phyloP scores from a whole-genome alignment of 2,329 filamentous ascomycete genomes.

The Curvularia sp. region DNA sequence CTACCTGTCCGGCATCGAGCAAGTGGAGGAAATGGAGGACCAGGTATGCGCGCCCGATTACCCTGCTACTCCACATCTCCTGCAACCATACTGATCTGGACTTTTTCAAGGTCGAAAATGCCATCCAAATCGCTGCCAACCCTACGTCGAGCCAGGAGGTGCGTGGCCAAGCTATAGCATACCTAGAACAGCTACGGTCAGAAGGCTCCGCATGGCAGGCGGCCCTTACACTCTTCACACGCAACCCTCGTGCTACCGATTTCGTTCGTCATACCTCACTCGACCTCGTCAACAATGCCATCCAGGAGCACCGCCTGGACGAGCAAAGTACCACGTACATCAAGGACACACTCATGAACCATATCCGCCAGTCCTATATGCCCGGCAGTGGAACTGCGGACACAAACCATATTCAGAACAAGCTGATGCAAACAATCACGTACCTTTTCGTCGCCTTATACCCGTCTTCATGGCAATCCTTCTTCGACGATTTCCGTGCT shows the following conservation, averaged over 20 bases:
- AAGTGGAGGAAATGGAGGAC: slow-evolving; percentile 50
- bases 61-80: not conserved
- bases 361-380: slow-evolving; percentile 78
- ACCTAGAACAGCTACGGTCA: slow-evolving; percentile 76
- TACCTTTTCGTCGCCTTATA: slow-evolving; percentile 92
- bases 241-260: slow-evolving; percentile 76
- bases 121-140: slow-evolving; percentile 92
- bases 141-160: slow-evolving; percentile 71
- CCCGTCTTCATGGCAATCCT: slow-evolving; percentile 82
- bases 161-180: slow-evolving; percentile 89
- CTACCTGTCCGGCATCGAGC: slow-evolving; percentile 30
- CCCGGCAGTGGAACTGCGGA: slow-evolving; percentile 68
- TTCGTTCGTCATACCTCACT: slow-evolving; percentile 88
- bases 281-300: slow-evolving; percentile 90
- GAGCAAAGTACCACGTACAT: slow-evolving; percentile 74
- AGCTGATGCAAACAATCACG: slow-evolving; percentile 93
- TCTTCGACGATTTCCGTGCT: slow-evolving; percentile 87
- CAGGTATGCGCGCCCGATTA: slow-evolving; percentile 38
- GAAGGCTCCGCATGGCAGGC: slow-evolving; percentile 90
- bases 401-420: slow-evolving; percentile 84
- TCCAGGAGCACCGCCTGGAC: slow-evolving; percentile 81
- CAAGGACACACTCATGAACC: slow-evolving; percentile 81
- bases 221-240: slow-evolving; percentile 84
- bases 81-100: not conserved
- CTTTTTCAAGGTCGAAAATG: slow-evolving; percentile 78